A percentile compares a stretch with the other conserved stretches of the same genome.
Evolutionary conservation across 768 basidiomycete species (phyloP).

Genomic region (Boletus rufocinnamomeus): DNA sequence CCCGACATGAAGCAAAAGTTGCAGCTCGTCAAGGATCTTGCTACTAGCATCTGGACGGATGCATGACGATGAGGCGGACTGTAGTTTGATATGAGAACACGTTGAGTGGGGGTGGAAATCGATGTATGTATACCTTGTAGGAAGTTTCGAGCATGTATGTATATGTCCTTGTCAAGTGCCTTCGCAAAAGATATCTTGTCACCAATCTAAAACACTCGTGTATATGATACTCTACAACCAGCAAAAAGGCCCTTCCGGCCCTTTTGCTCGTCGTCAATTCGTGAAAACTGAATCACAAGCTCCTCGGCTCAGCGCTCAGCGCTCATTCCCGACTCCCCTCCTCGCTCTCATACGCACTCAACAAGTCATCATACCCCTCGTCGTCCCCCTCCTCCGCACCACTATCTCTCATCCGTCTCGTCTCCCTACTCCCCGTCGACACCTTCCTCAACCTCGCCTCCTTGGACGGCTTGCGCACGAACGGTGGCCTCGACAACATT

Average conservation of each 20-base stretch:
- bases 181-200: background rate
- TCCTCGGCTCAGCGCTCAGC: too few species aligned
- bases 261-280: background rate
- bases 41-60: slow-evolving; percentile 40
- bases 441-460: slow-evolving; percentile 46
- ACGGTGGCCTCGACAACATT: slow-evolving; percentile 26
- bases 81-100: background rate
- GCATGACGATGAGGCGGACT: slow-evolving; percentile 1
- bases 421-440: slow-evolving; percentile 45
- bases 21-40: slow-evolving; percentile 37
- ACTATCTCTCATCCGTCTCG: slow-evolving; percentile 50
- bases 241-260: background rate
- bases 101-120: background rate
- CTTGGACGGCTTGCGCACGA: slow-evolving; percentile 32
- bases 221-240: slow-evolving; percentile 2
- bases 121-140: background rate
- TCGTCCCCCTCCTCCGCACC: slow-evolving; percentile 79
- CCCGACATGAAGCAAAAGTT: slow-evolving; percentile 38
- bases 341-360: slow-evolving; percentile 84
- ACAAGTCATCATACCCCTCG: slow-evolving; percentile 69
- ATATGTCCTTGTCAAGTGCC: background rate
- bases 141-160: background rate
- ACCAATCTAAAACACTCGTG: background rate
- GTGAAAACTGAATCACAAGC: background rate
- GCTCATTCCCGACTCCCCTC: slow-evolving; percentile 44